Base-by-base conservation (phyloP, 2,329 filamentous ascomycete species). In the Trichoderma sp. region DNA sequence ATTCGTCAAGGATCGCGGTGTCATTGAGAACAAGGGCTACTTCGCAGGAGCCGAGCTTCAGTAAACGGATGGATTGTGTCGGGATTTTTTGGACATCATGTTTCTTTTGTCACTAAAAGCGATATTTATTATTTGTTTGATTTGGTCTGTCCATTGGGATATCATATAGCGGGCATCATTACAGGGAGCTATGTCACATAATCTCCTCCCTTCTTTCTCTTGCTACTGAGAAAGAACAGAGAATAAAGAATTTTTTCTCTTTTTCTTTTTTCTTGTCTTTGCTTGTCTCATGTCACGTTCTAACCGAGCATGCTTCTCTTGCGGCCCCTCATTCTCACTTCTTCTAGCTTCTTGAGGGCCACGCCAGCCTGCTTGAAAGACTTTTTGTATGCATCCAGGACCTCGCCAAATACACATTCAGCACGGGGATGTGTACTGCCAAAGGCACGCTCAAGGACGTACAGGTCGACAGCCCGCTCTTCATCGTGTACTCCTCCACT, bases 21-120 rank as follows among this genome's bases (percentile, higher is more conserved):
- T 99, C 9, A 95, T 99, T 75, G 96, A 99, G 85, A 97, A 96
- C 80, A 99, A 98, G 85, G 96, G 96, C 8, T 98, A 98, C 82
- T 98, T 98, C 84, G 95, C 95, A 1, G 90, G 91, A 23, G 95
- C 95, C 3, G 91, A 94, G 78, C 81, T 96, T 74, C 47, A 71
- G 30, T 73, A n/a, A 32, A 20, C 11, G 9, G 58, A 15, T 17
- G 34, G 11, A 26, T 23, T 53, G 13, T 68, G n/a, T 26, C 20
- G 36, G 26, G 17, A 7, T 8, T 39, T 30, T 34, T 28, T 47
- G 34, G n/a, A 26, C 59, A 65, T 53, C 26, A 50, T 65, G 34
- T 62, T 28, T 50, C 11, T 62, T 43, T 58, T 34, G 47, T 58
- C 28, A 69, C 55, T 53, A 62, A 50, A 68, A 67, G 69, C 63